Evolutionary conservation across 2,329 filamentous ascomycete genomes (phyloP).

Genomic region (Venturia nashicola): DNA sequence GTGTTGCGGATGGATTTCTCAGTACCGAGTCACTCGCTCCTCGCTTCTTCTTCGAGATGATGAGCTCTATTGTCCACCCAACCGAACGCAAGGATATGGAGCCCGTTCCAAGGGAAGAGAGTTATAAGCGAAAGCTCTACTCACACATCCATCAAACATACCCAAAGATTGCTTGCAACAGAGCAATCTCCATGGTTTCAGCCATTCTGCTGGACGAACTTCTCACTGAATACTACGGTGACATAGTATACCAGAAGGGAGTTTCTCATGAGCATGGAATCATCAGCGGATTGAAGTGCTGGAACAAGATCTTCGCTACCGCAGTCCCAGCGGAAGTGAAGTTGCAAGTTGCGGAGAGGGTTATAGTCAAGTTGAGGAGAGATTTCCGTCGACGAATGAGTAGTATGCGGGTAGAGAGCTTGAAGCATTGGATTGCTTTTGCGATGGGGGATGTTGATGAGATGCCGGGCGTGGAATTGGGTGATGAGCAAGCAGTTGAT

Average conservation of each 20-base stretch:
- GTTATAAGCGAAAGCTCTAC: background rate
- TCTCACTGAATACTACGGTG: background rate
- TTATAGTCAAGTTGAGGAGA: background rate
- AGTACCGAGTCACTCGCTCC: background rate
- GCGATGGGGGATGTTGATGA: background rate
- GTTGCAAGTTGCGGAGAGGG: background rate
- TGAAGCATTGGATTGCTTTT: background rate
- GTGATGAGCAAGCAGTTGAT: background rate
- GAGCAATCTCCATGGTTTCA: background rate
- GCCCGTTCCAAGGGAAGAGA: background rate
- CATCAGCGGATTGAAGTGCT: background rate
- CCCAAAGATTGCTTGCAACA: slow-evolving; percentile 2
- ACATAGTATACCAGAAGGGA: background rate
- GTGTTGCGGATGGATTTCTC: background rate
- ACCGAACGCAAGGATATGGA: background rate
- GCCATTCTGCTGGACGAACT: background rate
- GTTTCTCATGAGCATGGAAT: background rate
- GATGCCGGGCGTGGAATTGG: background rate
- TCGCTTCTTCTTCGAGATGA: background rate
- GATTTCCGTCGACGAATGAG: background rate
- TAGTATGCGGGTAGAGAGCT: background rate
- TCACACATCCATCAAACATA: background rate
- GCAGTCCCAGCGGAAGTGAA: background rate
- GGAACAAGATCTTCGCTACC: background rate
- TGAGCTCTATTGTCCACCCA: background rate